Base-by-base conservation (phyloP, 2,329 filamentous ascomycete genomes). In the Orbilia oligospora region DNA sequence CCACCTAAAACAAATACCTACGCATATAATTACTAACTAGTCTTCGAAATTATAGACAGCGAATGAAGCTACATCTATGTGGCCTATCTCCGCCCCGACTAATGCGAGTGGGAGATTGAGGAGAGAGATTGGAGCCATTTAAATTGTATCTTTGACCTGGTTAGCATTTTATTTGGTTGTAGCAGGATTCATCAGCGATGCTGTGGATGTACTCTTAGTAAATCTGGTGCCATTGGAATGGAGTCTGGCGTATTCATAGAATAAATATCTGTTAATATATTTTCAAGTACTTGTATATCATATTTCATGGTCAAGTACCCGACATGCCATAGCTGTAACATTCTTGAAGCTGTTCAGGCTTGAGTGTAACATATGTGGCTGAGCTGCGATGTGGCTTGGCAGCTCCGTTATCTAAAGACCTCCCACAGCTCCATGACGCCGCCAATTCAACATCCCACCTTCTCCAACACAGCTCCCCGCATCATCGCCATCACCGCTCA, bases 391-490 rank as follows among this genome's bases (percentile, higher is more conserved):
- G 61, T 55, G 51, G 70, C 70, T 72, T 73, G 70, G 70, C 70
- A 64, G 24, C 22, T 49, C 44, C 18, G 9, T 68, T 41, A 41
- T 41, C 38, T 12, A 41, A 41, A 5, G 12, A 41, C 38, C 12
- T 41, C 27, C 18, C 30, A 2, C 48, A 75, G 75, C 75, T 72
- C 67, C 20, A 78, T 78, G 68, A 71, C 67, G 61, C 73, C 67
- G 61, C 73, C 67, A 53, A 55, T 71, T 44, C 51, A 76, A 71
- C 73, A 78, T 78, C 75, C 75, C 75, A 78, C 75, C 53, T 77
- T 77, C 44, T 58, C 24, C 69, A 67, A 51, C 58, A 27, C 67
- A 48, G 20, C 67, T 30, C 46, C 61, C 33, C 41, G 67, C 51
- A 68, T 33, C 55, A 38, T 18, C 64, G 14, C 18, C 22, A 27